Conservation (phyloP, 148 eudicot species). For the Oxyria digyna region DNA sequence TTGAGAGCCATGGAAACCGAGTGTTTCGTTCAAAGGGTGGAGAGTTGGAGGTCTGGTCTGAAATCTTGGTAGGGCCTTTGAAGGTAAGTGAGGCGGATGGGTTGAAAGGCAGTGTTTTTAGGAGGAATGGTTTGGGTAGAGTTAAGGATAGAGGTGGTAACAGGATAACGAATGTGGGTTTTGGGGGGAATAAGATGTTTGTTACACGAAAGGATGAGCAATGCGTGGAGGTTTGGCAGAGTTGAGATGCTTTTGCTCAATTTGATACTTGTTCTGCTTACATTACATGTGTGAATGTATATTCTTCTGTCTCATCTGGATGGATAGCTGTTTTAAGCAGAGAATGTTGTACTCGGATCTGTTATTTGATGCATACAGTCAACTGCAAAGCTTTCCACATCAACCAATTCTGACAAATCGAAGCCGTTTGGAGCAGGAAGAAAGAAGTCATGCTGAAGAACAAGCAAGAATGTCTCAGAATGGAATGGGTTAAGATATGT, state of each 20-base stretch:
- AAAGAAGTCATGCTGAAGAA: no score
- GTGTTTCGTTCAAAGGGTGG: constrained; percentile 66
- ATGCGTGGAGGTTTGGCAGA: constrained; percentile 75
- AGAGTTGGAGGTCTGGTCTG: constrained; percentile 70
- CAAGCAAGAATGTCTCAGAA: no score
- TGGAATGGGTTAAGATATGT: no score
- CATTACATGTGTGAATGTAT: no score
- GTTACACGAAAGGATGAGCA: constrained; percentile 75
- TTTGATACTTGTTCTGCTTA: no score
- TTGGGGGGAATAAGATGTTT: constrained; percentile 94
- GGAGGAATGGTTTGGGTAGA: constrained; percentile 69
- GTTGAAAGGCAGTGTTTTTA: constrained; percentile 41
- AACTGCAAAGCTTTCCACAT: no score
- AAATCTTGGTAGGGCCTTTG: constrained; percentile 30
- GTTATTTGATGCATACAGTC: no score
- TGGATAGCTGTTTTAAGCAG: neutral
- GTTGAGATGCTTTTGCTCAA: no score
- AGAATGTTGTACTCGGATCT: neutral
- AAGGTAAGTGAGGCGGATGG: constrained; percentile 15
- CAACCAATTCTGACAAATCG: no score
- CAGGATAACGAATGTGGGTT: constrained; percentile 43
- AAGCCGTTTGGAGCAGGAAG: no score
- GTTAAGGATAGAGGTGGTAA: constrained; percentile 52
- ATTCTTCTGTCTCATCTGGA: no score
- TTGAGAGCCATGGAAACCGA: constrained; percentile 58